Evolutionary conservation across 192 early-diverging fungal species (phyloP).

Genomic region (Podila epicladia): DNA sequence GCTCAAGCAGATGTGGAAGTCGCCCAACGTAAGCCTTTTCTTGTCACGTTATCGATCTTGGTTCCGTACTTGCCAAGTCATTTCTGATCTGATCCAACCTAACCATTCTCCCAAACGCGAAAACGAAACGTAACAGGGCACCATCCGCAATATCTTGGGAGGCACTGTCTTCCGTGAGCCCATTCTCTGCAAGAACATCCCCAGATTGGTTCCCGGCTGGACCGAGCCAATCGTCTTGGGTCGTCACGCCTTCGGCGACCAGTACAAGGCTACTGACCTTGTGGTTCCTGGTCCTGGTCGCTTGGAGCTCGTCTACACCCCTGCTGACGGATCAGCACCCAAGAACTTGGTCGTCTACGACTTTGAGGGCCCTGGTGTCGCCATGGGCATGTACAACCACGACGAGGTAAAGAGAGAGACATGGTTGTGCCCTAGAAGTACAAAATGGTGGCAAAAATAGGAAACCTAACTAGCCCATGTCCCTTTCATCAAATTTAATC

Average conservation of each 20-base stretch:
- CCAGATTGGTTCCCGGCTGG: constrained; percentile 92
- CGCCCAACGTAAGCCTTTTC: constrained; percentile 73
- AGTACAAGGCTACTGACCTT: constrained; percentile 97
- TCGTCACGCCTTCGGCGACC: constrained; percentile 97
- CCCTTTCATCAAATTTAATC: background rate
- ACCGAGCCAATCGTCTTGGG: constrained; percentile 95
- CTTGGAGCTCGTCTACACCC: constrained; percentile 88
- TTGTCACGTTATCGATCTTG: background rate
- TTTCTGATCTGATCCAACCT: background rate
- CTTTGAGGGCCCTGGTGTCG: constrained; percentile 89
- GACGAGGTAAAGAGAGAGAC: constrained; percentile 53
- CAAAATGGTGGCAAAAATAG: background rate
- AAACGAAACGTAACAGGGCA: constrained; percentile 57
- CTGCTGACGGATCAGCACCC: constrained; percentile 71
- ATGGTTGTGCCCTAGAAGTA: background rate
- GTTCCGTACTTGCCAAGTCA: background rate
- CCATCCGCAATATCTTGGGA: constrained; percentile 94
- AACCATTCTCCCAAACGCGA: background rate
- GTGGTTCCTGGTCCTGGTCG: constrained; percentile 88
- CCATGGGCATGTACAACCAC: constrained; percentile 96
- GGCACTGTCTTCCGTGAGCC: constrained; percentile 99
- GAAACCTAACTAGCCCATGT: background rate
- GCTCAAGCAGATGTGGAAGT: constrained; percentile 97
- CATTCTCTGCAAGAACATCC: constrained; percentile 92
- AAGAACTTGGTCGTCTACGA: constrained; percentile 80